A percentile compares a stretch with the other conserved stretches of the same genome.
Evolutionary conservation across 2,329 filamentous ascomycete genomes (phyloP).

Genomic region (Alternaria triticimaculans): DNA sequence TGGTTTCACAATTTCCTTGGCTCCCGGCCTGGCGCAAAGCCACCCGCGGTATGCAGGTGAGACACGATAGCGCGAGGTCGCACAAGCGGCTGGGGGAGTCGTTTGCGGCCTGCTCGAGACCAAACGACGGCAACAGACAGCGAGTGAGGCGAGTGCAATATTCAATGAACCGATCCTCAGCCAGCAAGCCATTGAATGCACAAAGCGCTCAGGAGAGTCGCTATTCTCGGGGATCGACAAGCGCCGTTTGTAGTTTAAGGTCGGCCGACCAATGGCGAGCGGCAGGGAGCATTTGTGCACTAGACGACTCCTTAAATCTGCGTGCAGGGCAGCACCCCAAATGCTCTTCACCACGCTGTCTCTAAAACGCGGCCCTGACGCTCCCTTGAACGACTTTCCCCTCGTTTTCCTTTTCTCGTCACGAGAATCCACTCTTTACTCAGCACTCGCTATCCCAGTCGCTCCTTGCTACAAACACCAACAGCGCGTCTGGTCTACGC

Average conservation of each 20-base stretch:
- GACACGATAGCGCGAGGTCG: neutral
- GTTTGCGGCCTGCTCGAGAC: slow-evolving; percentile 5
- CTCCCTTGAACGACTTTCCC: slow-evolving; percentile 24
- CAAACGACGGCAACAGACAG: neutral
- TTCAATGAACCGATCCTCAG: neutral
- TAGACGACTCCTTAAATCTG: slow-evolving; percentile 29
- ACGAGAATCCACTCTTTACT: slow-evolving; percentile 40
- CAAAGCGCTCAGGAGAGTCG: neutral
- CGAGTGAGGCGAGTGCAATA: neutral
- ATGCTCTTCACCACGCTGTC: slow-evolving; percentile 32
- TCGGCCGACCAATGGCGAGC: slow-evolving; percentile 15
- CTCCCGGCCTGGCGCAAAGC: slow-evolving; percentile 14
- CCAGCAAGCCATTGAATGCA: neutral
- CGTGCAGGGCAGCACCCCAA: slow-evolving; percentile 29
- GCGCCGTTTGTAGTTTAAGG: slow-evolving; percentile 21
- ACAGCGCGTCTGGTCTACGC: slow-evolving; percentile 47
- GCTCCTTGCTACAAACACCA: slow-evolving; percentile 27
- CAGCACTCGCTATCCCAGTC: slow-evolving; percentile 20
- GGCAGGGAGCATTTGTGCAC: slow-evolving; percentile 17
- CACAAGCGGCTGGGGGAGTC: slow-evolving; percentile 14
- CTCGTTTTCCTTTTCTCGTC: slow-evolving; percentile 26
- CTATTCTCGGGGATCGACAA: slow-evolving; percentile 24
- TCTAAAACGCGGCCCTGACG: slow-evolving; percentile 35
- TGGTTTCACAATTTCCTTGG: slow-evolving; percentile 16
- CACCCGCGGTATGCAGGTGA: slow-evolving; percentile 14